Base-by-base conservation (phyloP, 106 monocot species). In the Allium sativum region DNA sequence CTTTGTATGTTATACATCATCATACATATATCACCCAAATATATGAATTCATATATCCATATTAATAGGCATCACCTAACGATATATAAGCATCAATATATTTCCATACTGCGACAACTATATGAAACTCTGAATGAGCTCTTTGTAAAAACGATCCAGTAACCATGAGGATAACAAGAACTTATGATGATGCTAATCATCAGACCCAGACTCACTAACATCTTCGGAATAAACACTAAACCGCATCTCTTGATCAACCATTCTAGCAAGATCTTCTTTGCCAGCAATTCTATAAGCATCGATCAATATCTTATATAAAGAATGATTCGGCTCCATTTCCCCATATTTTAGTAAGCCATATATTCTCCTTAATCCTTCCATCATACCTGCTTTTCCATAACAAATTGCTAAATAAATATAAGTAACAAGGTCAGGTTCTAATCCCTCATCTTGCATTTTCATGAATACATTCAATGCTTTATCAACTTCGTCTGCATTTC, bases 241-340 rank as follows among this genome's bases (percentile, higher is more conserved):
- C 64, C 75, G 71, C 93, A 88, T 88, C 61, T 93, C 93, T 76
- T 84, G 77, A 42, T 73, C 80, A 65, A 82, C 93, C 69, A 82
- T 21, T 58, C 73, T 62, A 40, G 82, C 82, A 68, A 88, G 82
- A 44, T 84, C 84, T 67, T 67, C 48, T 41, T 59, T 81, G 17
- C 82, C 93, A 52, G 75, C 72, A 46, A 65, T 66, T 31, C 22
- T 68, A 46, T 75, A 93, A 8, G 79, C 82, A 60, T 65, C 53
- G 17, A 79, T 79, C 12, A 91, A 55, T 41, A 82, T 70, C 47
- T 22, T 77, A 46, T 68, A 84, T 3, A 87, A 77, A 48, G 84
- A 77, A 55, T 77, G 68, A 54, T 62, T 78, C 44, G 75, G 70
- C 21, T 84, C 82, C 48, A 88, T 65, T 7, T 82, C 73, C 20